Conservation (phyloP, 192 early-diverging fungal genomes). For the Coemansia sp. region DNA sequence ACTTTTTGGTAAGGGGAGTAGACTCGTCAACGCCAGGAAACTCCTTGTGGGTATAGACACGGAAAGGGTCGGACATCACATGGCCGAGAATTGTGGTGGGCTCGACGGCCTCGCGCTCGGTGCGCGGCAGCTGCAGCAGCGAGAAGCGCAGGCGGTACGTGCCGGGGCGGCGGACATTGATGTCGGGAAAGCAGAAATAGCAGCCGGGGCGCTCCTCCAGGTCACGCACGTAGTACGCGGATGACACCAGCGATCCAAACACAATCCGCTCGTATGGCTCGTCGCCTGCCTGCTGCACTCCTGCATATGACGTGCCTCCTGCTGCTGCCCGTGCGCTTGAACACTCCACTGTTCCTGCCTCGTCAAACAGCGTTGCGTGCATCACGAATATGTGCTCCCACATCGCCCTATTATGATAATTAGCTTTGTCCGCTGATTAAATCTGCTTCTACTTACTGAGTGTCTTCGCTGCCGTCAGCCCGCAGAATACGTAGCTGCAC, state of each 20-base stretch:
- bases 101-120: background rate
- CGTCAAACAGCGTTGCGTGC: conserved; percentile 33
- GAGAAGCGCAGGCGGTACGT: conserved; percentile 32
- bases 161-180: conserved; percentile 27
- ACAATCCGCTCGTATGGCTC: conserved; percentile 4
- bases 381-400: conserved; percentile 26
- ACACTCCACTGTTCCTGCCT: conserved; percentile 19
- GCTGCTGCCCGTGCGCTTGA: conserved; percentile 1
- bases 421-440: background rate
- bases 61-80: conserved; percentile 27
- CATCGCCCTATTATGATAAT: conserved; percentile 13
- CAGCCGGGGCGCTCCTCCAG: conserved; percentile 17
- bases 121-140: conserved; percentile 27
- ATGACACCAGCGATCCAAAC: conserved; percentile 18
- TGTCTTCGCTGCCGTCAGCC: conserved; percentile 27
- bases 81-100: conserved; percentile 8
- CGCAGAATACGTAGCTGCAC: conserved; percentile 19
- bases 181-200: conserved; percentile 42
- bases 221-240: conserved; percentile 17
- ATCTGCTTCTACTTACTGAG: conserved; percentile 31
- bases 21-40: conserved; percentile 46
- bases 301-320: background rate
- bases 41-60: conserved; percentile 31
- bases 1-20: conserved; percentile 25
- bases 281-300: conserved; percentile 1